Evolutionary conservation across 2,329 filamentous ascomycete species (phyloP).

Genomic region (Fusarium nematophilum): DNA sequence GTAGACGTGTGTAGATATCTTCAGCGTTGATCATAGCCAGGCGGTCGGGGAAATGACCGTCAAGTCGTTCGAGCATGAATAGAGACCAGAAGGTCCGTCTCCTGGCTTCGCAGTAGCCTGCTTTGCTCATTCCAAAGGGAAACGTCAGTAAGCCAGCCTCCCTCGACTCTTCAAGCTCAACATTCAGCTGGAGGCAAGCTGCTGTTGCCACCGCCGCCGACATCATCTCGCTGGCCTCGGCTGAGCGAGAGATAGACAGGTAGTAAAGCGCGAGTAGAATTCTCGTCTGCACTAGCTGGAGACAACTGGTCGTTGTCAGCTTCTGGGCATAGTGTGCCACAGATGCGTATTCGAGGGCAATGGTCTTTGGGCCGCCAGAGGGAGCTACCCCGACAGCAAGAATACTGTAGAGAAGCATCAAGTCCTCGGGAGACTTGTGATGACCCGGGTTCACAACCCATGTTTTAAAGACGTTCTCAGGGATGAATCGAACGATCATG

Average conservation of each 20-base stretch:
- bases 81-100: slow-evolving; percentile 79
- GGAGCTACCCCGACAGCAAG: slow-evolving; percentile 54
- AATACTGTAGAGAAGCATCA: slow-evolving; percentile 60
- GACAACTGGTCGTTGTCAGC: slow-evolving; percentile 42
- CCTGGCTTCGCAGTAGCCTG: slow-evolving; percentile 72
- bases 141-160: slow-evolving; percentile 54
- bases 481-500: slow-evolving; percentile 56
- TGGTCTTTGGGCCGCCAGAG: slow-evolving; percentile 51
- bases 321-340: slow-evolving; percentile 68
- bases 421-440: slow-evolving; percentile 55
- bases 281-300: slow-evolving; percentile 75
- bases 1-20: slow-evolving; percentile 75
- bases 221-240: slow-evolving; percentile 72
- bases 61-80: slow-evolving; percentile 76
- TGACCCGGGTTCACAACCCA: slow-evolving; percentile 51
- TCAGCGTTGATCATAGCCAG: slow-evolving; percentile 69
- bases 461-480: slow-evolving; percentile 53
- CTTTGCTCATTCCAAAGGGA: slow-evolving; percentile 68
- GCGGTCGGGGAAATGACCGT: slow-evolving; percentile 66
- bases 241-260: slow-evolving; percentile 68
- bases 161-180: slow-evolving; percentile 65
- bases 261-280: slow-evolving; percentile 76
- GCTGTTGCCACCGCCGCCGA: slow-evolving; percentile 71
- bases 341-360: slow-evolving; percentile 55
- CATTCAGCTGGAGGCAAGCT: slow-evolving; percentile 70